phyloP scores from a whole-genome alignment of 2,329 filamentous ascomycete genomes.

The Fusarium napiforme region DNA sequence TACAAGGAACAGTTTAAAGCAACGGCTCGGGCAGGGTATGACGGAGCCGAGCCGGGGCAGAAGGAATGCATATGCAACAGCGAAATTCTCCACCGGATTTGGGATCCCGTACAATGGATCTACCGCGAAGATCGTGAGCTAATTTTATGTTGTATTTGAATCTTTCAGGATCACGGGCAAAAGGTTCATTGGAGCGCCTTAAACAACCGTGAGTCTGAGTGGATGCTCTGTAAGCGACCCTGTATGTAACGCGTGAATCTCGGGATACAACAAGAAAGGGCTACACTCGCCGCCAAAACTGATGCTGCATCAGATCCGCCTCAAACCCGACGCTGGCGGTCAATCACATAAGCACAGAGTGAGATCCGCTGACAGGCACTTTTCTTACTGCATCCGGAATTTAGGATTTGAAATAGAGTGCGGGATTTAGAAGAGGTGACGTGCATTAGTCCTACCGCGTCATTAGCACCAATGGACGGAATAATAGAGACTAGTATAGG shows the following conservation, averaged over 20 bases:
- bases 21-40: not conserved
- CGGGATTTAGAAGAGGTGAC: not conserved
- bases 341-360: not conserved
- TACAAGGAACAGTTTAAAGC: not conserved
- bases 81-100: not conserved
- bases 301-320: not conserved
- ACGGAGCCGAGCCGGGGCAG: not conserved
- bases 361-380: not conserved
- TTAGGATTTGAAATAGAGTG: not conserved
- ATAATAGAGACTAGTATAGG: not conserved
- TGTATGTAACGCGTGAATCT: not conserved
- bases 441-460: not conserved
- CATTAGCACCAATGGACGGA: not conserved
- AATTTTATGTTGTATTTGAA: not conserved
- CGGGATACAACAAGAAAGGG: no score
- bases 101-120: not conserved
- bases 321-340: not conserved
- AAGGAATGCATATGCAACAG: not conserved
- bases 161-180: not conserved
- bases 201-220: rapidly evolving
- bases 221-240: not conserved
- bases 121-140: not conserved
- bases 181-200: not conserved
- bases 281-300: not conserved
- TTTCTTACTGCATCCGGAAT: not conserved